These are phyloP conservation scores for Lagenidium giganteum DNA, from an alignment of 352 stramenopile genomes.

Conservation along the genomic window DNA sequence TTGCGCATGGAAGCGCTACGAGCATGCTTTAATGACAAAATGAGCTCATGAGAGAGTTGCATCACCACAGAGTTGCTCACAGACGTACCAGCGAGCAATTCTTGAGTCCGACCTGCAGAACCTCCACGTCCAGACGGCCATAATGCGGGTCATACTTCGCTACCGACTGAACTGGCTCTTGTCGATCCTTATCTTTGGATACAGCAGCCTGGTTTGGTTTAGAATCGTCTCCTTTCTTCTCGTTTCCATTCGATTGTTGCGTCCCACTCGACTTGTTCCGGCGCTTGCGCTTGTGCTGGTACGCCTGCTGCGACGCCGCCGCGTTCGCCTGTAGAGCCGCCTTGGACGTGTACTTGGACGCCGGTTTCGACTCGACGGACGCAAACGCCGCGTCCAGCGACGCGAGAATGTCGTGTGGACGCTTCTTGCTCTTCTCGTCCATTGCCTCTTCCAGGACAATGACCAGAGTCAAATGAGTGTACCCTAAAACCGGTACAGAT, in stretches of 20 bases:
- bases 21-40: conserved; percentile 3
- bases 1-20: conserved; percentile 13
- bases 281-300: conserved; percentile 68
- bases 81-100: conserved; percentile 53
- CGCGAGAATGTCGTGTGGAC: conserved; percentile 64
- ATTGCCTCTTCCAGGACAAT: conserved; percentile 25
- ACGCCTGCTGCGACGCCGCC: conserved; percentile 53
- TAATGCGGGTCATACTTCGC: conserved; percentile 41
- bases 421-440: conserved; percentile 40
- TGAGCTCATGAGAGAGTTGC: conserved; percentile 16
- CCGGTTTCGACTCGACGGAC: conserved; percentile 18
- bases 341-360: conserved; percentile 70
- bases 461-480: no score
- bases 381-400: conserved; percentile 74
- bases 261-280: no score
- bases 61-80: not conserved
- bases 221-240: not conserved
- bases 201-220: not conserved
- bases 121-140: conserved; percentile 35
- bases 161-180: no score
- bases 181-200: no score
- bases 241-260: conserved; percentile 9
- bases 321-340: conserved; percentile 31
- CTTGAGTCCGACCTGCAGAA: conserved; percentile 54
- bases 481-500: no score